These are phyloP conservation scores for Agastache rugosa DNA, from an alignment of 257 asterid genomes.

Conservation along the genomic window DNA sequence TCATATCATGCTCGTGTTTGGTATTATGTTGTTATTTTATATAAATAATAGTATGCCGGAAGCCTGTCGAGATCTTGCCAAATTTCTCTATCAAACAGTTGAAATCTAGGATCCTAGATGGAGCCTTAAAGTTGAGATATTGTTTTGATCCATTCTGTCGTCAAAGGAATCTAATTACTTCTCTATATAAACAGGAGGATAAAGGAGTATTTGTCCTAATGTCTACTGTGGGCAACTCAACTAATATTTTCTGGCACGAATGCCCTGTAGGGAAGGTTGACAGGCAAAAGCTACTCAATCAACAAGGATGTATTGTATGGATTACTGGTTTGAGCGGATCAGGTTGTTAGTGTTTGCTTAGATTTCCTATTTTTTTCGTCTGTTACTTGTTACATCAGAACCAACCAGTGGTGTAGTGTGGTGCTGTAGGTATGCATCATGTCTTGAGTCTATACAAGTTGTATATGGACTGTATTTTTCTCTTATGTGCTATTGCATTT, in stretches of 20 bases:
- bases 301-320: conserved; percentile 96
- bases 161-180: conserved; percentile 28
- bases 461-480: conserved; percentile 5
- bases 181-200: conserved; percentile 48
- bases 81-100: neutral
- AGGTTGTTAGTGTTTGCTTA: conserved; percentile 58
- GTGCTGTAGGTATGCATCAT: neutral
- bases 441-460: neutral
- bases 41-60: neutral
- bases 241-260: conserved; percentile 95
- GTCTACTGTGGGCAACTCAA: conserved; percentile 76
- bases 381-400: neutral
- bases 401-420: neutral
- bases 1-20: neutral
- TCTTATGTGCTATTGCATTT: conserved; percentile 17
- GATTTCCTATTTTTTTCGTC: neutral
- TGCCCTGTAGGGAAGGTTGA: conserved; percentile 79
- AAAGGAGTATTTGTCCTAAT: conserved; percentile 39
- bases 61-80: neutral
- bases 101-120: neutral
- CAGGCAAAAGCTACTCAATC: conserved; percentile 82
- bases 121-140: conserved; percentile 1
- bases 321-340: conserved; percentile 99
- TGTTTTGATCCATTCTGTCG: neutral
- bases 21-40: neutral